These are phyloP conservation scores for Trichoderma aggressivum DNA, from an alignment of 2,329 filamentous ascomycete genomes.

Conservation along the genomic window DNA sequence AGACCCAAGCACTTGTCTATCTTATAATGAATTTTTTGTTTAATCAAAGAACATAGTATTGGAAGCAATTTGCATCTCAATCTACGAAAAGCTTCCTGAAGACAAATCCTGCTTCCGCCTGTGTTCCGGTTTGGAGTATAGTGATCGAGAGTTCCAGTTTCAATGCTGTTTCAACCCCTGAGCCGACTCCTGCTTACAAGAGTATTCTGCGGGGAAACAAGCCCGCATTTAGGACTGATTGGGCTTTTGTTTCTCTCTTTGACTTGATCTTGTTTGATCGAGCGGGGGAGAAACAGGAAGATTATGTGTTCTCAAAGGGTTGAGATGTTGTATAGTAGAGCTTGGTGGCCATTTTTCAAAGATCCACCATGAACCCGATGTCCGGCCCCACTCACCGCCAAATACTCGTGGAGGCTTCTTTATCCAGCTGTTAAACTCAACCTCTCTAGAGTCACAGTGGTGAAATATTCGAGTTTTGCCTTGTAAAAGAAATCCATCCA, in stretches of 20 bases:
- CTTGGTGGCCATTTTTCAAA: background rate
- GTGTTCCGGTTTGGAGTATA: background rate
- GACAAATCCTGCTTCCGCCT: background rate
- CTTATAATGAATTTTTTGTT: background rate
- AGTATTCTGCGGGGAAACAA: background rate
- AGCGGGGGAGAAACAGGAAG: background rate
- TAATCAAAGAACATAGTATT: background rate
- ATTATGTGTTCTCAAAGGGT: background rate
- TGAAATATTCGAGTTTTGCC: background rate
- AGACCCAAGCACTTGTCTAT: background rate
- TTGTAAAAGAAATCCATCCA: background rate
- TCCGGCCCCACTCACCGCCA: constrained; percentile 11
- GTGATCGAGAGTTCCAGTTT: background rate
- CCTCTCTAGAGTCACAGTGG: background rate
- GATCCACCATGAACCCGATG: background rate
- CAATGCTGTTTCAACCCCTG: constrained; percentile 6
- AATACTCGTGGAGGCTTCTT: background rate
- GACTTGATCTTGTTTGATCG: background rate
- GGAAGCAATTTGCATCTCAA: background rate
- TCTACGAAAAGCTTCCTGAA: background rate
- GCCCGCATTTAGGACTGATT: background rate
- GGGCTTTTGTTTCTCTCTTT: background rate
- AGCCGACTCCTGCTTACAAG: constrained; percentile 6
- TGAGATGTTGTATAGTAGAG: background rate
- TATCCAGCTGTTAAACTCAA: background rate